Conservation (phyloP, 306 rosid genomes). For the Dryas drummondii region DNA sequence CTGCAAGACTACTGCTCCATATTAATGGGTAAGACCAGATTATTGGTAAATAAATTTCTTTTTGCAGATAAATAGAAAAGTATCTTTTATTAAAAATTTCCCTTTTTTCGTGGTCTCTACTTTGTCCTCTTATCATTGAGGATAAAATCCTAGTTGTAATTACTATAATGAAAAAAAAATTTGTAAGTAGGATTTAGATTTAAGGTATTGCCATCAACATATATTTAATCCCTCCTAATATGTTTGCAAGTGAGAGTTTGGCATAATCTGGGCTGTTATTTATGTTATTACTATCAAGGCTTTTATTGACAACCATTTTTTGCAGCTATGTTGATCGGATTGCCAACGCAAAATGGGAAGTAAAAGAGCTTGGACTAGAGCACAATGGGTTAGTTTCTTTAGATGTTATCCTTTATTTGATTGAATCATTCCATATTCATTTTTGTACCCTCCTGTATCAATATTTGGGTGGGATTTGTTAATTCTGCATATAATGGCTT, state of each 20-base stretch:
- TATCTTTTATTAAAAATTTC: not conserved
- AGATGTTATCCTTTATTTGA: constrained; percentile 19
- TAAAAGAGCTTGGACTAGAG: constrained; percentile 92
- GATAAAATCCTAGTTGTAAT: not conserved
- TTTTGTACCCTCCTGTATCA: not conserved
- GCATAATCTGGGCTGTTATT: not conserved
- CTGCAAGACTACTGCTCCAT: constrained; percentile 79
- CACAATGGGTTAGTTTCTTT: constrained; percentile 86
- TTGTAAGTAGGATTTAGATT: not conserved
- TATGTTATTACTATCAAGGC: not conserved
- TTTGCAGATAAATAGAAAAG: not conserved
- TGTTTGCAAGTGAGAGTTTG: not conserved
- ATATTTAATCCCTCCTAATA: not conserved
- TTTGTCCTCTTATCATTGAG: constrained; percentile 4
- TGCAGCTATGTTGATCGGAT: constrained; percentile 90
- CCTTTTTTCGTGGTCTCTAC: not conserved
- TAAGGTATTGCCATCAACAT: not conserved
- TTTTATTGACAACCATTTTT: constrained; percentile 3
- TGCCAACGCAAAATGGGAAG: constrained; percentile 94
- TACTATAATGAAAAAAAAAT: not conserved
- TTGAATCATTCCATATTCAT: constrained; percentile 7
- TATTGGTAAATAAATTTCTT: not conserved
- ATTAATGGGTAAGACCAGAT: constrained; percentile 73
- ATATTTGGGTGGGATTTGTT: not conserved
- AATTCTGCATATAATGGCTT: not conserved